A percentile compares a stretch with the other conserved stretches of the same genome.
phyloP scores from a whole-genome alignment of 2,329 filamentous ascomycete species.

The Seiridium cupressi region DNA sequence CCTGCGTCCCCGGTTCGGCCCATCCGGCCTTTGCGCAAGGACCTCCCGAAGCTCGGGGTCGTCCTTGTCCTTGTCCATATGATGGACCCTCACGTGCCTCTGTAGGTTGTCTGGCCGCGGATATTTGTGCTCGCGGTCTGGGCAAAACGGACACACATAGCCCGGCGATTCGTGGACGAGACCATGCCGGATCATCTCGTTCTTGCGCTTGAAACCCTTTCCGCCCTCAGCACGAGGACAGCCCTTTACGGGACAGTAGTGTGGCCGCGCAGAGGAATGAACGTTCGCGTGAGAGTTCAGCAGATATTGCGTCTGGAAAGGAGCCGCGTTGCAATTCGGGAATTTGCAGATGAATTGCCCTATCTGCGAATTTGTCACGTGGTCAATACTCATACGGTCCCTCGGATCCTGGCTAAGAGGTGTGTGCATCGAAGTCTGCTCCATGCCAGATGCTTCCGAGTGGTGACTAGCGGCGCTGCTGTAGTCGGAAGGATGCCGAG shows the following conservation, averaged over 20 bases:
- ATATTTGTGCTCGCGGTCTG: conserved; percentile 90
- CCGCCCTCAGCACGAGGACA: conserved; percentile 64
- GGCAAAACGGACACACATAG: conserved; percentile 95
- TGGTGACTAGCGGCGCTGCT: conserved; percentile 33
- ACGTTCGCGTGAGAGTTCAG: conserved; percentile 78
- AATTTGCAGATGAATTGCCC: conserved; percentile 58
- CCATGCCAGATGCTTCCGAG: conserved; percentile 39
- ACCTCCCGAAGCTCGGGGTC: conserved; percentile 80
- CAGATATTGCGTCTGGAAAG: conserved; percentile 76
- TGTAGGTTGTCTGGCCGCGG: conserved; percentile 94
- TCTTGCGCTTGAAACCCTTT: conserved; percentile 70
- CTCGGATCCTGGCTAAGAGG: conserved; percentile 26
- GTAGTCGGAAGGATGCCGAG: conserved; percentile 40
- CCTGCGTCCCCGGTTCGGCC: conserved; percentile 76
- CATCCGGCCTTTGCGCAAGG: conserved; percentile 80
- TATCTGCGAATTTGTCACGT: conserved; percentile 49
- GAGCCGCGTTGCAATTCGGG: conserved; percentile 64
- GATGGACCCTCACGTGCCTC: conserved; percentile 90
- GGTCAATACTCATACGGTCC: conserved; percentile 59
- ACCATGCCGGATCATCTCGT: conserved; percentile 74
- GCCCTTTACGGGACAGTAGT: conserved; percentile 62
- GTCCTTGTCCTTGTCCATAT: conserved; percentile 85
- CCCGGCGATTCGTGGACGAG: conserved; percentile 92
- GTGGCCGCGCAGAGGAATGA: conserved; percentile 63
- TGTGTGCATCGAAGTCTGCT: conserved; percentile 41